These are phyloP conservation scores for Vicia villosa DNA, from an alignment of 306 rosid species.

Conservation along the genomic window DNA sequence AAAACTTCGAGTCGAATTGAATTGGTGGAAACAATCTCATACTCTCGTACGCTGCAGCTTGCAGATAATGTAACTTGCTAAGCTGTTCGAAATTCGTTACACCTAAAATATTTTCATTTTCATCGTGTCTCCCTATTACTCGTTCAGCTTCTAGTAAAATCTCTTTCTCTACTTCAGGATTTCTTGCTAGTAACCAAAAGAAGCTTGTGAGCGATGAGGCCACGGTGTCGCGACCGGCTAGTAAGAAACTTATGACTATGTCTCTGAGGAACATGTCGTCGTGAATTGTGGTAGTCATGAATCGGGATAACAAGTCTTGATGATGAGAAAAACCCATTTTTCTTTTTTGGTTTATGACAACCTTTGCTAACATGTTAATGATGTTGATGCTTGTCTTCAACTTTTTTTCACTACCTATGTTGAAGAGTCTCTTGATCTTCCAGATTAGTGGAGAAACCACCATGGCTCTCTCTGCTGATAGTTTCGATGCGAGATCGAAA, in stretches of 20 bases:
- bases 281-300: slow-evolving; percentile 54
- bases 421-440: slow-evolving; percentile 69
- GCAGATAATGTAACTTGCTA: slow-evolving; percentile 58
- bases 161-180: slow-evolving; percentile 45
- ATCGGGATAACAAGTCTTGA: slow-evolving; percentile 69
- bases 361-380: slow-evolving; percentile 59
- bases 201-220: slow-evolving; percentile 81
- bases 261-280: slow-evolving; percentile 74
- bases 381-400: slow-evolving; percentile 44
- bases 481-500: slow-evolving; percentile 67
- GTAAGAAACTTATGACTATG: slow-evolving; percentile 68
- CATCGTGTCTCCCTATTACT: slow-evolving; percentile 42
- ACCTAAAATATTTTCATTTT: background rate
- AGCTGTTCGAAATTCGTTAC: slow-evolving; percentile 47
- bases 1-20: slow-evolving; percentile 80
- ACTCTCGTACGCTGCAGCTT: slow-evolving; percentile 65
- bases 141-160: slow-evolving; percentile 59
- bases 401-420: slow-evolving; percentile 64
- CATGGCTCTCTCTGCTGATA: slow-evolving; percentile 89
- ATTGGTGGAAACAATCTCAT: slow-evolving; percentile 86
- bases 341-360: slow-evolving; percentile 61
- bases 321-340: slow-evolving; percentile 44
- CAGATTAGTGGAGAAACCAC: slow-evolving; percentile 60
- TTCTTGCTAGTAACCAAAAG: slow-evolving; percentile 65
- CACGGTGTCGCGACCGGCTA: slow-evolving; percentile 88